Conservation (phyloP, 164 flowering plant genomes). For the Tetracentron sinense region DNA sequence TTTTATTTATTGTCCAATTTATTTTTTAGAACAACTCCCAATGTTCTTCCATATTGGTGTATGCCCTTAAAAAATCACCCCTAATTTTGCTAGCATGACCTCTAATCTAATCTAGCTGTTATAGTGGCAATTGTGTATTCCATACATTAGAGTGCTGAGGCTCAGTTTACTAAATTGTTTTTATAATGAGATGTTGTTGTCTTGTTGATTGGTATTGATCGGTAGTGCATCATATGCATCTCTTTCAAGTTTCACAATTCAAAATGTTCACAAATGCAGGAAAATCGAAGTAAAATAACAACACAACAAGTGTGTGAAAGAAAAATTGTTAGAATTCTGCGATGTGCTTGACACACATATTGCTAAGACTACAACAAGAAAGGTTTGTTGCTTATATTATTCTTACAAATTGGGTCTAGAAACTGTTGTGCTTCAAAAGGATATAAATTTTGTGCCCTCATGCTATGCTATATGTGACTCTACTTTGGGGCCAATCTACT, state of each 20-base stretch:
- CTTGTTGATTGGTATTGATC: background rate
- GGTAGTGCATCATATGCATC: background rate
- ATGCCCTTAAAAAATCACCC: too few relatives aligned
- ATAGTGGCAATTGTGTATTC: too few relatives aligned
- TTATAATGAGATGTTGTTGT: background rate
- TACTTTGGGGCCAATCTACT: background rate
- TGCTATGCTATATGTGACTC: too few relatives aligned
- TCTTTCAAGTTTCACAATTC: background rate
- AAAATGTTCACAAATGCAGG: constrained; percentile 43
- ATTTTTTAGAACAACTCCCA: too few relatives aligned
- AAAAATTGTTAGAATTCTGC: constrained; percentile 75
- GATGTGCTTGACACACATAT: constrained; percentile 75
- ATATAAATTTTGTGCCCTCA: too few relatives aligned
- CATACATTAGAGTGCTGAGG: too few relatives aligned
- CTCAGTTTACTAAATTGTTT: background rate
- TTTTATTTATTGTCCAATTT: too few relatives aligned
- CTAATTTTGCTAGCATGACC: too few relatives aligned
- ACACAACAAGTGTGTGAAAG: constrained; percentile 71
- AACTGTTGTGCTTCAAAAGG: background rate
- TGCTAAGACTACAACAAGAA: constrained; percentile 56
- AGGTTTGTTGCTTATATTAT: constrained; percentile 47
- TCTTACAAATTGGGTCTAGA: background rate
- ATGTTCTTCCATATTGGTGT: too few relatives aligned
- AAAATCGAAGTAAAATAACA: constrained; percentile 64
- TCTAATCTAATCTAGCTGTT: too few relatives aligned